Conservation (phyloP, 805 yeast species). For the Saccharomycopsis capsularis region DNA sequence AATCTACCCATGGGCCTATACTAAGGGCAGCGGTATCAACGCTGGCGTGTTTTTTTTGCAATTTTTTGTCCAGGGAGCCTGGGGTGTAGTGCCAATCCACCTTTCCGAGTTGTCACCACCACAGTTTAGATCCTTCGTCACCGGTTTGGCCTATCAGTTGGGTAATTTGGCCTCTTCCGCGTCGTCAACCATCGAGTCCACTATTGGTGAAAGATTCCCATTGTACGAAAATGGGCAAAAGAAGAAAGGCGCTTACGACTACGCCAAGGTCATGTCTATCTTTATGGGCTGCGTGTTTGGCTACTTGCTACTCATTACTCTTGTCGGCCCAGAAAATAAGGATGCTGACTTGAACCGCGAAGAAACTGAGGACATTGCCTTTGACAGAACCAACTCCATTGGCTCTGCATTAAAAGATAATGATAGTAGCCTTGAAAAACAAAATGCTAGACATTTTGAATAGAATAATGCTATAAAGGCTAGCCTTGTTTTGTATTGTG, state of each 20-base stretch:
- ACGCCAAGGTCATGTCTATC: slow-evolving; percentile 66
- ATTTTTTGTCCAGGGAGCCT: slow-evolving; percentile 62
- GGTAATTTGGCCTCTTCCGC: slow-evolving; percentile 71
- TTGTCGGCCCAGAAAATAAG: slow-evolving; percentile 51
- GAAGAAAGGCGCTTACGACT: slow-evolving; percentile 37
- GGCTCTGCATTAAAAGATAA: slow-evolving; percentile 13
- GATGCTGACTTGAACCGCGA: slow-evolving; percentile 16
- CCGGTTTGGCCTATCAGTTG: slow-evolving; percentile 60
- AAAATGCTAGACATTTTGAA: neutral
- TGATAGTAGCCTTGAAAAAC: slow-evolving; percentile 1
- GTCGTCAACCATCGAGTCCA: slow-evolving; percentile 61
- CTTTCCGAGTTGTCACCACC: slow-evolving; percentile 61
- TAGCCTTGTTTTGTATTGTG: too few species aligned
- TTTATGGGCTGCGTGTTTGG: slow-evolving; percentile 61
- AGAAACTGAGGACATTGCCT: slow-evolving; percentile 12
- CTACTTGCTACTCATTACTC: slow-evolving; percentile 39
- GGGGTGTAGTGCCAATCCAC: slow-evolving; percentile 68
- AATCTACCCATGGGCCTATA: slow-evolving; percentile 56
- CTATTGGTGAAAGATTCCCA: slow-evolving; percentile 57
- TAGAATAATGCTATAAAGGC: too few species aligned
- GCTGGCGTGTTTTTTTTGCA: slow-evolving; percentile 61
- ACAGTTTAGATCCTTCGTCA: slow-evolving; percentile 52
- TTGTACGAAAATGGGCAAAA: slow-evolving; percentile 30
- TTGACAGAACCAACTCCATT: slow-evolving; percentile 14
- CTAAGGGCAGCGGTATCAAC: slow-evolving; percentile 31